Percentiles rank a stretch among this genome's conserved stretches.
Evolutionary conservation across 257 asterid species (phyloP).

Genomic region (Primulina eburnea): DNA sequence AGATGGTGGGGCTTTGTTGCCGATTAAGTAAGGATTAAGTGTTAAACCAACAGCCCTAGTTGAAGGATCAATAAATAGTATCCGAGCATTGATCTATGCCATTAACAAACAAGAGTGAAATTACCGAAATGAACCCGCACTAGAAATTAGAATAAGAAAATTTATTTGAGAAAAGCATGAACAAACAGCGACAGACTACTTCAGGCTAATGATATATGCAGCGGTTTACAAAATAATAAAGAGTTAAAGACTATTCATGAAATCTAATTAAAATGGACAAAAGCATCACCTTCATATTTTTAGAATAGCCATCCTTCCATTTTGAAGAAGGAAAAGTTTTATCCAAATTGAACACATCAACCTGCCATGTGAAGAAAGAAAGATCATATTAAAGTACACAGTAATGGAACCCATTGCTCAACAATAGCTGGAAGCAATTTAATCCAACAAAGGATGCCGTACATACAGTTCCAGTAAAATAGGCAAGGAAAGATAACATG

Average conservation of each 20-base stretch:
- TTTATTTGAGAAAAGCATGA: no score
- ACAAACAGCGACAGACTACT: neutral
- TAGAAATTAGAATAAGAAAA: conserved; percentile 2
- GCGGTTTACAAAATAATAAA: conserved; percentile 8
- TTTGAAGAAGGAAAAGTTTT: conserved; percentile 64
- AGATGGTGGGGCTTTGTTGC: conserved; percentile 68
- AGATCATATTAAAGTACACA: conserved; percentile 19
- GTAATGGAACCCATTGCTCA: conserved; percentile 13
- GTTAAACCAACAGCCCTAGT: conserved; percentile 96
- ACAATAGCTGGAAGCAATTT: conserved; percentile 11
- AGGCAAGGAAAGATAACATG: conserved; percentile 81
- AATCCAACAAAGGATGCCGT: conserved; percentile 21
- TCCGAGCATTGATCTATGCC: conserved; percentile 83
- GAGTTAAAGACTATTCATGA: neutral
- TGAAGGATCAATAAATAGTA: conserved; percentile 89
- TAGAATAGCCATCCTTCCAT: conserved; percentile 76
- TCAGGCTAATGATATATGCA: neutral
- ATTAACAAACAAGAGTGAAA: conserved; percentile 20
- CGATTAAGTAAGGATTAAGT: conserved; percentile 74
- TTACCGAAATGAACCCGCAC: conserved; percentile 16
- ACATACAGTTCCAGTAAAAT: conserved; percentile 97
- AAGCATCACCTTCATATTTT: conserved; percentile 68
- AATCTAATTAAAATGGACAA: conserved; percentile 16
- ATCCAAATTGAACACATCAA: conserved; percentile 69
- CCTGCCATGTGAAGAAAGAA: conserved; percentile 45